These are phyloP conservation scores for Heliamphora ciliata DNA, from an alignment of 179 eudicot genomes.

Conservation along the genomic window DNA sequence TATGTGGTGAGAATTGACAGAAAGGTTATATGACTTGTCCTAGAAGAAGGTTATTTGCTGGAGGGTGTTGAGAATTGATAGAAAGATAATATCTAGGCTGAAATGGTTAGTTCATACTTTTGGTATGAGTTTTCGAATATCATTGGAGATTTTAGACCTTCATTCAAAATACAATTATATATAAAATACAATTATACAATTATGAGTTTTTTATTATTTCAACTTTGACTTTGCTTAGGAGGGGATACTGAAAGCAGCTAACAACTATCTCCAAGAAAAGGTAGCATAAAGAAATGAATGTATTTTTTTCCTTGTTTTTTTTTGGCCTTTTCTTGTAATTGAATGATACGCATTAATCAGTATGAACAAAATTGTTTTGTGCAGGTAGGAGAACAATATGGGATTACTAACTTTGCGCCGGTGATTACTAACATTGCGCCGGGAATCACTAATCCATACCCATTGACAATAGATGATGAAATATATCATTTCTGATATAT, in stretches of 20 bases:
- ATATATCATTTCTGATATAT: conserved; percentile 44
- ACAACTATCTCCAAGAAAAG: conserved; percentile 72
- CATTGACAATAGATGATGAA: conserved; percentile 52
- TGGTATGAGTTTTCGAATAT: too few species aligned
- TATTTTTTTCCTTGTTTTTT: neutral
- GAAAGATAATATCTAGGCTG: too few species aligned
- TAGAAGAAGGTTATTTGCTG: too few species aligned
- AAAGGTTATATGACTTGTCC: too few species aligned
- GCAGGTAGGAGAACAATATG: conserved; percentile 68
- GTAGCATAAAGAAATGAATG: conserved; percentile 23
- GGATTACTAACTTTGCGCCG: conserved; percentile 35
- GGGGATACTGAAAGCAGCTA: conserved; percentile 72
- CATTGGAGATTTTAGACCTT: too few species aligned
- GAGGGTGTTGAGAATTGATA: too few species aligned
- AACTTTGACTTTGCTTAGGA: conserved; percentile 31
- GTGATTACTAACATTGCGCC: conserved; percentile 33
- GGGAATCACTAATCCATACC: conserved; percentile 44
- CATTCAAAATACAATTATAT: too few species aligned
- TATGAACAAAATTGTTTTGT: neutral
- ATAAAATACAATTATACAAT: too few species aligned
- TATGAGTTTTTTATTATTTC: too few species aligned
- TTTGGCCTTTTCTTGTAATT: neutral
- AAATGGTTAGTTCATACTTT: too few species aligned
- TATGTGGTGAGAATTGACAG: too few species aligned
- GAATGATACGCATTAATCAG: neutral